phyloP scores from a whole-genome alignment of 1,284 basidiomycete species.

The Microbotryum silenes-acaulis region DNA sequence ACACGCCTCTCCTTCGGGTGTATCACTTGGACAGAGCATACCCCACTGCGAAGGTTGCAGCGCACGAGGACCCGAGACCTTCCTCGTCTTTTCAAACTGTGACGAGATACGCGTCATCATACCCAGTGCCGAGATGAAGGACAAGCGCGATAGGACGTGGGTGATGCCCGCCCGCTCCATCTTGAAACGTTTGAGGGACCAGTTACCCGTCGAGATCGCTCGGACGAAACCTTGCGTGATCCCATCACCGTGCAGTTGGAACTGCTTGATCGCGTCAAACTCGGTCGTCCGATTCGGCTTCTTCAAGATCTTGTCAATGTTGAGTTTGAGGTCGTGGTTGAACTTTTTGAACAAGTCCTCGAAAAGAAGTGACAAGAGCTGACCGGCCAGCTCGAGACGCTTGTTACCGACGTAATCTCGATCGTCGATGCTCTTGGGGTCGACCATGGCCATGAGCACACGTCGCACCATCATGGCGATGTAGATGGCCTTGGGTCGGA shows the following conservation, averaged over 20 bases:
- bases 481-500: slow-evolving; percentile 92
- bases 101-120: slow-evolving; percentile 99
- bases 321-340: slow-evolving; percentile 89
- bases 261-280: slow-evolving; percentile 91
- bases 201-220: slow-evolving; percentile 98
- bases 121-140: slow-evolving; percentile 94
- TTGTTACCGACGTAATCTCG: slow-evolving; percentile 99
- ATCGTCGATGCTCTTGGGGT: slow-evolving; percentile 96
- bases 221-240: slow-evolving; percentile 95
- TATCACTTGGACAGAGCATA: slow-evolving; percentile 96
- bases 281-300: slow-evolving; percentile 91
- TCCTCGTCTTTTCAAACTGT: slow-evolving; percentile 98
- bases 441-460: slow-evolving; percentile 92
- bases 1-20: slow-evolving; percentile 98
- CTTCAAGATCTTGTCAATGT: slow-evolving; percentile 96
- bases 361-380: slow-evolving; percentile 88
- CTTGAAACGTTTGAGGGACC: slow-evolving; percentile 98
- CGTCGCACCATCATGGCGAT: slow-evolving; percentile 95
- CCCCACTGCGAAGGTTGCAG: slow-evolving; percentile 99
- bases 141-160: slow-evolving; percentile 89
- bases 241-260: slow-evolving; percentile 76
- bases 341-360: slow-evolving; percentile 99
- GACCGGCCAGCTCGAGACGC: slow-evolving; percentile 95
- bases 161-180: slow-evolving; percentile 99
- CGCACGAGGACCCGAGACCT: slow-evolving; percentile 95